Base-by-base conservation (phyloP, 108 stramenopile genomes). In the Nannochloropsis salina region DNA sequence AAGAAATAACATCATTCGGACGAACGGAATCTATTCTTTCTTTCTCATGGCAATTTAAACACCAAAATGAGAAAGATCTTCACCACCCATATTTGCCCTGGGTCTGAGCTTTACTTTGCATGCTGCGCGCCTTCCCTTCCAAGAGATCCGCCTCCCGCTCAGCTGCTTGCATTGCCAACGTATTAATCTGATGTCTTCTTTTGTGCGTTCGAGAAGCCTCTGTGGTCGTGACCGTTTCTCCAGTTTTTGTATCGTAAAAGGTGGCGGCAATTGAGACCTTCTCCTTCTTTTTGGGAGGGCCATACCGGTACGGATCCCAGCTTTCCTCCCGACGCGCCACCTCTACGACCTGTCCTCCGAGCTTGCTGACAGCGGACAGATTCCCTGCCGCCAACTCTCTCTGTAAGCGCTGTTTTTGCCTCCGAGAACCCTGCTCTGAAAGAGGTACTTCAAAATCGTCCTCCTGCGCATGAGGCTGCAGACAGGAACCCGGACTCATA, bases 61-160 rank as follows among this genome's bases (percentile, higher is more conserved):
- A 31, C 31, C 31, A 31, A 31, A 31, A 31, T 31, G 1, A 31
- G 31, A 31, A 31, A 31, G 1, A 3, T 1, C 61, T 8, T 6
- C n/a, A 85, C 85, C 85, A 85, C 42, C 85, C 85, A 43, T 85
- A 85, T 10, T 31, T 18, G n/a, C 47, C 85, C 45, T 85, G 47
- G 6, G 85, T 85, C 61, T 85, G 47, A 18, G 9, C n/a, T 80
- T 85, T 85, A 40, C 47, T 81, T 43, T 85, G 47, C 44, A 21
- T 43, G 43, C 42, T 9, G 6, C 79, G 6, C 42, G 47, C 85
- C 80, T 31, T 18, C 81, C 43, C n/a, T 6, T 85, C 85, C 21
- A 85, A 20, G 42, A 85, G 20, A 45, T 85, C 80, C 18, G 61
- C 20, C 43, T 85, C 85, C 12, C 80, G 81, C 80, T 85, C 85